Base-by-base conservation (phyloP, 1,284 basidiomycete genomes). In the Sphagnurus paluster region DNA sequence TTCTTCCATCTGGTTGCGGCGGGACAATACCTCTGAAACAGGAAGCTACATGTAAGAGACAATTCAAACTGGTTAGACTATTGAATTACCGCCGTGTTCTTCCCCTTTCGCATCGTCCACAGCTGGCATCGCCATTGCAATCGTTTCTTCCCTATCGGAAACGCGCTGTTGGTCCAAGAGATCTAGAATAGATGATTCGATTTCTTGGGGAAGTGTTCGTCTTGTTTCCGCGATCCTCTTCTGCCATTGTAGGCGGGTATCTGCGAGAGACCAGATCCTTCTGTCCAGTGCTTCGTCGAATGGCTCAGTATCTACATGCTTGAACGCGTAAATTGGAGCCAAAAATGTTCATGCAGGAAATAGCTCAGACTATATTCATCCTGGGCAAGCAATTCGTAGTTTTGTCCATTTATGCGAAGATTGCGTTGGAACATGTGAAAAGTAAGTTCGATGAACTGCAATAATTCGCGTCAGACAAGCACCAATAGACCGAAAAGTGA, bases 231-330 rank as follows among this genome's bases (percentile, higher is more conserved):
- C 82, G 28, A 87, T 74, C 33, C 78, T 75, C 46, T 79, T 80
- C 56, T 87, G 80, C 77, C 79, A 87, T 50, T 80, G 75, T 34
- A 88, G 65, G 13, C 79, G 69, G 47, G 87, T 84, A 42, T 82
- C 76, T 35, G 82, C 79, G 13, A 89, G 63, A 1, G 81, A 80
- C 80, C 82, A 87, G 36, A 90, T 82, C 26, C 77, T 75, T 44
- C 86, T 70, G 59, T 90, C 88, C 29, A 91, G 73, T 1, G 77
- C 79, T 63, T 93, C 90, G 59, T 93, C 89, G 59, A 91, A 93
- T 4, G 80, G 76, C 57, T 91, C 87, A 49, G 79, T 78, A 19
- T 85, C 87, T 88, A 55, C 30, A n/a, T n/a, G n/a, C n/a, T n/a
- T n/a, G 14, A 24, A 24, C 33, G 44, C 23, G 24, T 46, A 20